Evolutionary conservation across 2,329 filamentous ascomycete species (phyloP).

Genomic region (Talaromyces sp.): DNA sequence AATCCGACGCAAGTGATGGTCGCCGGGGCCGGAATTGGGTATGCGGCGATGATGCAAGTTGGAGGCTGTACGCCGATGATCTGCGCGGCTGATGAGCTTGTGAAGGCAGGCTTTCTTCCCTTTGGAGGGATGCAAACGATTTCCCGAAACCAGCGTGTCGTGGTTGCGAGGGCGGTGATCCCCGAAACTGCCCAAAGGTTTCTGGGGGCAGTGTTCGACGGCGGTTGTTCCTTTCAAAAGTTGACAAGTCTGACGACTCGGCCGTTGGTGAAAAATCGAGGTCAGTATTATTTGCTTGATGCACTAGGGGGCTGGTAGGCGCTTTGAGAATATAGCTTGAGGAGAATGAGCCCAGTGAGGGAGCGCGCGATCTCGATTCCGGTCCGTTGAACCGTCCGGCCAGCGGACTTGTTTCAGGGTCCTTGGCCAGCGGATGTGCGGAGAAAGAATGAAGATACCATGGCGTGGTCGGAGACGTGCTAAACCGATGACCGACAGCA

Average conservation of each 20-base stretch:
- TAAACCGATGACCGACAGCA: slow-evolving; percentile 16
- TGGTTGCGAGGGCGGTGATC: slow-evolving; percentile 32
- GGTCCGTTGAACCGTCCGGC: slow-evolving; percentile 12
- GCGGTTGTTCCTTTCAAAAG: slow-evolving; percentile 49
- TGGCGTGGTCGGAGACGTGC: slow-evolving; percentile 53
- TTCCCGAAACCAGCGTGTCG: slow-evolving; percentile 39
- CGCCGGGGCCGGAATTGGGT: slow-evolving; percentile 46
- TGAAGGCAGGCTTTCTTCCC: slow-evolving; percentile 60
- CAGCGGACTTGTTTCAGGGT: slow-evolving; percentile 14
- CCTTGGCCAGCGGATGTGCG: slow-evolving; percentile 12
- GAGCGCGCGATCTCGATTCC: slow-evolving; percentile 41
- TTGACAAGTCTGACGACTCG: slow-evolving; percentile 47
- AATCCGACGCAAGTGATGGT: slow-evolving; percentile 68
- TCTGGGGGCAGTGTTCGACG: slow-evolving; percentile 68
- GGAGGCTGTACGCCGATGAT: slow-evolving; percentile 55
- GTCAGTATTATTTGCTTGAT: slow-evolving; percentile 81
- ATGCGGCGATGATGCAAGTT: slow-evolving; percentile 42
- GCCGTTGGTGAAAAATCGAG: slow-evolving; percentile 57
- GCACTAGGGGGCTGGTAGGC: slow-evolving; percentile 86
- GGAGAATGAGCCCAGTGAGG: slow-evolving; percentile 65
- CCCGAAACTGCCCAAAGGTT: slow-evolving; percentile 48
- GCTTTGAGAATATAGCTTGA: slow-evolving; percentile 79
- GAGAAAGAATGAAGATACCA: slow-evolving; percentile 44
- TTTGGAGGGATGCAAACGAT: slow-evolving; percentile 44
- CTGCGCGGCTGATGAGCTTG: slow-evolving; percentile 75